phyloP scores from a whole-genome alignment of 2,329 filamentous ascomycete genomes.

The Didymella segeticola region DNA sequence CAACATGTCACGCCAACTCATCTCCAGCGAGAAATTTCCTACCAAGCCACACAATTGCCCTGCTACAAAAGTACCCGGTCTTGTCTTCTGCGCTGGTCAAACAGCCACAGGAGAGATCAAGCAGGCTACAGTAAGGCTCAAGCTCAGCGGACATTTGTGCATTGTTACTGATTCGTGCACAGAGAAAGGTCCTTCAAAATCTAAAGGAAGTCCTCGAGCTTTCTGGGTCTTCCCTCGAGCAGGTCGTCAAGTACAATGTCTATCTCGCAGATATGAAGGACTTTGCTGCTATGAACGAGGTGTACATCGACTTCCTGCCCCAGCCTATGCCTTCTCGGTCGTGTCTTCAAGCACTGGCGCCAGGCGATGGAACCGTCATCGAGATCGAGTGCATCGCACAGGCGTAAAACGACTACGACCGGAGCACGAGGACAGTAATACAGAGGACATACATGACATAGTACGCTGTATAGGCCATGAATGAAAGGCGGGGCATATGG shows the following conservation, averaged over 20 bases:
- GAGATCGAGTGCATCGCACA: constrained; percentile 39
- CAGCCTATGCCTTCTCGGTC: constrained; percentile 30
- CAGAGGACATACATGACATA: neutral
- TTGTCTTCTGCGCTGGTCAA: constrained; percentile 34
- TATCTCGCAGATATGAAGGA: constrained; percentile 40
- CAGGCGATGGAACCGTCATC: constrained; percentile 32
- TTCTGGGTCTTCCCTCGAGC: constrained; percentile 34
- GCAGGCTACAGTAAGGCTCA: constrained; percentile 26
- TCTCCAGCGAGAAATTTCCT: constrained; percentile 34
- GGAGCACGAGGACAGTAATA: neutral
- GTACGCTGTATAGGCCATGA: neutral
- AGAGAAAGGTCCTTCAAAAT: constrained; percentile 31
- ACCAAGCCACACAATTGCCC: constrained; percentile 35
- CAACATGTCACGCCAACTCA: constrained; percentile 33
- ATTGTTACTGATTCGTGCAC: neutral
- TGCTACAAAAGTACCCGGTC: constrained; percentile 30
- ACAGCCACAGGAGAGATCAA: constrained; percentile 36
- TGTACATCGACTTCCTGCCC: constrained; percentile 37
- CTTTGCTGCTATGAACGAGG: constrained; percentile 41
- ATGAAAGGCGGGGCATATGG: neutral
- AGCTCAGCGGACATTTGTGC: neutral
- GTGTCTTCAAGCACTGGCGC: constrained; percentile 29
- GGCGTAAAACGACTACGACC: constrained; percentile 13
- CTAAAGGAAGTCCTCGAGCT: constrained; percentile 33
- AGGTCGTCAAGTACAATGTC: constrained; percentile 43